Evolutionary conservation across 2,329 filamentous ascomycete species (phyloP), one percentile per base, ranked within the genome.

Genomic region (Pestalotiopsis sp.): DNA sequence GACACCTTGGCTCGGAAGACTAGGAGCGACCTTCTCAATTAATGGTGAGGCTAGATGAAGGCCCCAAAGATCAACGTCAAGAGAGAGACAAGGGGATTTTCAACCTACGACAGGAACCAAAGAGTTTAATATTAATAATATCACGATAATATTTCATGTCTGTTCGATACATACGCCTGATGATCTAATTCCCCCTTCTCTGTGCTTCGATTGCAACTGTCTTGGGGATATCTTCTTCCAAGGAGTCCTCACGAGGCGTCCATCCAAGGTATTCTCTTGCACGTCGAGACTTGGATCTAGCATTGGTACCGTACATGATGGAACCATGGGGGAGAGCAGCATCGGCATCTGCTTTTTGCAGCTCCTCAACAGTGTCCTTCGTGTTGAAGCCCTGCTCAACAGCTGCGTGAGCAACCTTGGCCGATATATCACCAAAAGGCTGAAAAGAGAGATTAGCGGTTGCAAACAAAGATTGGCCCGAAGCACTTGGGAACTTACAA

Each of bases 251-350:
- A 23, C 76, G 78, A 0, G 88, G 86, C 64, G 81, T 80, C 89
- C 89, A 91, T 0, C 83, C 84, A 7, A 91, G 73, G 57, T 89
- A 70, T 72, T 86, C 83, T 56, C 79, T 83, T 5, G 82, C 89
- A 41, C 89, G 81, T 64, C 81, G 80, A 0, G 88, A 84, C 67
- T 78, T 82, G 39, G 84, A 83, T 69, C 85, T 79, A 13, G 88
- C 89, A 71, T 91, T 91, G 62, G 84, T 83, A 0, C 89, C 89
- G 80, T 87, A 89, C 4, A 86, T 78, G 6, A 86, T 78, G 57
- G 81, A 79, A 11, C 86, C 86, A 61, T 80, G 81, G 0, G 80
- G 78, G 0, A 82, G 77, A 17, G 84, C 75, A 17, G 81, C 78
- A 59, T 52, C 80, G 2, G 83, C 83, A 7, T 87, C 85, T 0